phyloP scores from a whole-genome alignment of 2,329 filamentous ascomycete species.

The Talaromyces islandicus region DNA sequence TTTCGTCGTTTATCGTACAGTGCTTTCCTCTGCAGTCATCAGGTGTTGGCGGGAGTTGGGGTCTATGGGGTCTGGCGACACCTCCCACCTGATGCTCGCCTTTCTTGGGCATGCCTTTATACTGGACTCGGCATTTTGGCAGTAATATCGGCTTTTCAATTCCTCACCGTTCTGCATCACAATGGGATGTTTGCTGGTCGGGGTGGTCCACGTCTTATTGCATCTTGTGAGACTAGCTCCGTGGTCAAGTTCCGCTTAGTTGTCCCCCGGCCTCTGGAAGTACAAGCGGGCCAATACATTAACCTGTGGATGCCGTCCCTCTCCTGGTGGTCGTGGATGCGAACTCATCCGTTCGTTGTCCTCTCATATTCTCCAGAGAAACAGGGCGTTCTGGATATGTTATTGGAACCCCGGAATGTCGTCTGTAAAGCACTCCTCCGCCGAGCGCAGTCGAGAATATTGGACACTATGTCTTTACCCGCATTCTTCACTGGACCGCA shows the following conservation, averaged over 20 bases:
- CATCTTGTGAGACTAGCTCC: not conserved
- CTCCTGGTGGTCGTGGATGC: constrained; percentile 18
- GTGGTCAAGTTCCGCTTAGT: constrained; percentile 10
- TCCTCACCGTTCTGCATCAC: not conserved
- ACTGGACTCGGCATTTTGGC: not conserved
- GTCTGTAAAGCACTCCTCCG: constrained; percentile 18
- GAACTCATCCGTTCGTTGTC: constrained; percentile 21
- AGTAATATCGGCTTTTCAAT: not conserved
- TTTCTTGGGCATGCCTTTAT: not conserved
- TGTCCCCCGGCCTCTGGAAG: constrained; percentile 16
- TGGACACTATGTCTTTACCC: constrained; percentile 10
- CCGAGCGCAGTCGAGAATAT: constrained; percentile 15
- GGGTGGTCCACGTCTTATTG: not conserved
- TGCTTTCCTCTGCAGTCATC: not conserved
- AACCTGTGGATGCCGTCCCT: constrained; percentile 23
- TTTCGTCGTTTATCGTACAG: not conserved
- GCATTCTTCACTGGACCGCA: constrained; percentile 29
- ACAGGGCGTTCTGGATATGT: constrained; percentile 24
- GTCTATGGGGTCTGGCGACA: not conserved
- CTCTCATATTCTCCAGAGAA: constrained; percentile 19
- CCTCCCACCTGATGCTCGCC: not conserved
- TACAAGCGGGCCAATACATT: constrained; percentile 23
- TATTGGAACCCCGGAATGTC: constrained; percentile 20
- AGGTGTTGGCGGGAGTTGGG: not conserved
- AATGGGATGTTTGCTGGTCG: constrained; percentile 5